These are phyloP conservation scores for Neurospora terricola DNA, from an alignment of 495 filamentous ascomycete genomes.

Conservation along the genomic window DNA sequence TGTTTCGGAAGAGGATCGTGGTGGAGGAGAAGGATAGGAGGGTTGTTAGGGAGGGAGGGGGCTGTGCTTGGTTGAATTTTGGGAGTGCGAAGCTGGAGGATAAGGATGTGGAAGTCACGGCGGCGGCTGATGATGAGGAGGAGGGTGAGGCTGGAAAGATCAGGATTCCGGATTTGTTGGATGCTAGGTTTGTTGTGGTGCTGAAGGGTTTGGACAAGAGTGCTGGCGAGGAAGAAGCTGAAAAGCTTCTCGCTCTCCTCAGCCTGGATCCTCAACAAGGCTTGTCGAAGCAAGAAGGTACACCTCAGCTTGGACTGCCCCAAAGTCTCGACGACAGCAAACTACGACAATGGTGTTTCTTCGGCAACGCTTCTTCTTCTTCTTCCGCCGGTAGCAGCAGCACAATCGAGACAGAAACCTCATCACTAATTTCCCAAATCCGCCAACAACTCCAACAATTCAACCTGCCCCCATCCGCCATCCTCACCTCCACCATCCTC, in stretches of 20 bases:
- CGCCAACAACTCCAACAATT: constrained; percentile 16
- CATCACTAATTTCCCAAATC: constrained; percentile 25
- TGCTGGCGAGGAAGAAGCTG: neutral
- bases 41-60: constrained; percentile 56
- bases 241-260: neutral
- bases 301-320: neutral
- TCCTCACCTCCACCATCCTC: constrained; percentile 65
- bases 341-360: constrained; percentile 16
- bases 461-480: constrained; percentile 37
- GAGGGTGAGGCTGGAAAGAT: constrained; percentile 12
- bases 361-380: neutral
- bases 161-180: constrained; percentile 38
- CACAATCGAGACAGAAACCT: constrained; percentile 27
- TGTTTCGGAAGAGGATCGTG: constrained; percentile 65
- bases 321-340: neutral
- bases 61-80: constrained; percentile 40
- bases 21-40: constrained; percentile 44
- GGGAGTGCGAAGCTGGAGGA: neutral
- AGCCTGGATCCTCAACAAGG: neutral
- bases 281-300: neutral
- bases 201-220: neutral
- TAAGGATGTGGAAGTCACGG: neutral
- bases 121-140: neutral
- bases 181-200: constrained; percentile 33
- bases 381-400: neutral